Base-by-base conservation (phyloP, 2,329 filamentous ascomycete genomes). In the Polytolypa hystricis region DNA sequence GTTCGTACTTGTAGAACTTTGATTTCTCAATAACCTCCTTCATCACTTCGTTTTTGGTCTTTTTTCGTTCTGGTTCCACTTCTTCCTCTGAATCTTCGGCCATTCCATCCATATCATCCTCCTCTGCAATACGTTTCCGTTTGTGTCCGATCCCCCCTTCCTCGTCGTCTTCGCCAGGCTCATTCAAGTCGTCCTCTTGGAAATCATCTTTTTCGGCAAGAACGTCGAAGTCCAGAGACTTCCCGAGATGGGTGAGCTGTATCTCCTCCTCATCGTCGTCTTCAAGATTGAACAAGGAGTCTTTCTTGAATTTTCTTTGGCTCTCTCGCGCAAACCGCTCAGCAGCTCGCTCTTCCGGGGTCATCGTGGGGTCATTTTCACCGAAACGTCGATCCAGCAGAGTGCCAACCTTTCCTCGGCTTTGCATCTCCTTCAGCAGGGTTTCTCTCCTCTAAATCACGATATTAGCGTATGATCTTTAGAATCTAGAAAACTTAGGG, bases 21-120 rank as follows among this genome's bases (percentile, higher is more conserved):
- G 89, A 96, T 62, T 98, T 98, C 42, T 87, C 84, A 47, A 98
- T 95, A 42, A 98, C 73, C 60, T 98, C 93, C 52, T 94, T 82
- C 84, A 96, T 95, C 33, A 98, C 84, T 60, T 98, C 91, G 37
- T 91, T 83, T 63, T 95, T 96, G 3, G 80, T 80, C 66, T 95
- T 98, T 60, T 94, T 95, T 41, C 81, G 74, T 50, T 89, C 81
- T 0, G 85, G 86, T 44, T 79, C 65, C 23, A 69, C 68, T 2
- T 66, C 69, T 4, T 62, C 68, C 3, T 66, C 69, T 15, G 40
- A 45, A 12, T 40, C 42, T 9, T 42, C 44, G 2, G 55, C 52
- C 11, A 34, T 38, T 2, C 54, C 51, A 5, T 52, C 54, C 43
- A 55, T 53, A 10, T 68, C 65, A 19, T 60, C 63, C 19, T 66